Base-by-base conservation (phyloP, 1,284 basidiomycete genomes). In the Testicularia cyperi region DNA sequence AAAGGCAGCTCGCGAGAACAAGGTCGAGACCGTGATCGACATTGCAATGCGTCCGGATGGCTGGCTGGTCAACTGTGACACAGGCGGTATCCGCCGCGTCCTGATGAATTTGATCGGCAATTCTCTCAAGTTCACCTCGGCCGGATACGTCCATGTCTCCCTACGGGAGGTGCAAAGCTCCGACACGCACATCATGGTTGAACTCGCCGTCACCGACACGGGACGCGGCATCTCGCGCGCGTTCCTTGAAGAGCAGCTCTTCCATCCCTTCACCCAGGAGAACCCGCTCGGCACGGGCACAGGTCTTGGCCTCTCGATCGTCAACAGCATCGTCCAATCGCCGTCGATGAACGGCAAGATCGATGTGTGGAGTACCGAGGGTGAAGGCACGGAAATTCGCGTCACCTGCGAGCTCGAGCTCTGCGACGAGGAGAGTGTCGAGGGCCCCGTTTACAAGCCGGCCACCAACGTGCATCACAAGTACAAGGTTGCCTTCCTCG, bases 91-190 rank as follows among this genome's bases (percentile, higher is more conserved):
- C 49, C 84, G 92, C 21, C 84, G 92, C 28, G 85, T 96, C 12
- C 77, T 96, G 58, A 95, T 96, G 90, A 97, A 97, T 75, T 78
- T 97, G 27, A 90, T 96, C 65, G 90, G 72, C 24, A 96, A 96
- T 76, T 91, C 90, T 68, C 80, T 94, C 61, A 95, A 95, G 78
- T 95, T 94, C 74, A 92, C 90, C 29, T 81, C 83, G 42, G 82
- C 86, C 65, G 92, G 92, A 20, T 94, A 85, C 74, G 85, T 96
- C 16, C 90, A 92, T 74, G 86, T 96, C 41, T 82, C 86, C 7
- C 78, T 96, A 37, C 85, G 88, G 6, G 86, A 92, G 68, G 74
- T 91, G 35, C 84, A 81, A 22, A 52, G 74, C 80, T 66, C 82
- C 79, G 69, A 80, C 79, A 45, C 81, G 77, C 40, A 81, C 81